Evolutionary conservation across 352 stramenopile genomes (phyloP), one percentile per base, ranked within the genome.

Genomic region (Phytophthora sansomeana): DNA sequence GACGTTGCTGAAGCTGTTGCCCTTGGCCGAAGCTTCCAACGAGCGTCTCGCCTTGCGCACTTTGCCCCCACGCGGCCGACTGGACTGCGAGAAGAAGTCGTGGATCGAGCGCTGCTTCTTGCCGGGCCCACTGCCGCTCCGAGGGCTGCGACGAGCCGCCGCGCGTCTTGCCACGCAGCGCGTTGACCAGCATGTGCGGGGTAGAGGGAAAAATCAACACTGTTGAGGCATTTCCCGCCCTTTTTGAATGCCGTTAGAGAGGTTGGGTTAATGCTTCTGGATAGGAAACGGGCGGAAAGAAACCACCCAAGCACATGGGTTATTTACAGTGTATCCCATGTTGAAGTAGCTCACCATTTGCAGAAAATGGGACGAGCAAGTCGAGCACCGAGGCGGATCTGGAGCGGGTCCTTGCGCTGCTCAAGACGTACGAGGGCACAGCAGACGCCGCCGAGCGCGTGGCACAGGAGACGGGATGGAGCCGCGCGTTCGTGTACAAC

Each of bases 91-190:
- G 63, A 96, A 96, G 59, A 93, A 96, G 55, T 96, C 87, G 69
- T 92, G 84, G 60, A 96, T 91, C 10, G 85, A 93, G 28, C 87
- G 85, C 73, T 96, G 87, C 63, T 92, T 94, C 75, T 92, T 92
- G 58, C 67, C 54, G 19, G 55, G 53, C 5, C 48, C n/a, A 4
- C 39, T 46, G 24, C 57, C 44, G n/a, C 8, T 29, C n/a, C 32
- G 49, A 43, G 14, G 43, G 7, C 46, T 59, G 49, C 47, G 66
- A 33, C 48, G 39, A 14, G 36, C n/a, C 14, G 53, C 38, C 62
- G 41, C 63, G 69, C 26, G 69, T 32, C 65, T 85, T 85, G 52
- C 29, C 78, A 13, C 75, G 77, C 50, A 81, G 58, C 24, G 70
- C 63, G 51, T 73, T 80, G 51, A 85, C 59, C 58, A 85, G 48